A percentile compares a stretch with the other conserved stretches of the same genome.
phyloP scores from a whole-genome alignment of 306 rosid genomes.

The Castanea sativa region DNA sequence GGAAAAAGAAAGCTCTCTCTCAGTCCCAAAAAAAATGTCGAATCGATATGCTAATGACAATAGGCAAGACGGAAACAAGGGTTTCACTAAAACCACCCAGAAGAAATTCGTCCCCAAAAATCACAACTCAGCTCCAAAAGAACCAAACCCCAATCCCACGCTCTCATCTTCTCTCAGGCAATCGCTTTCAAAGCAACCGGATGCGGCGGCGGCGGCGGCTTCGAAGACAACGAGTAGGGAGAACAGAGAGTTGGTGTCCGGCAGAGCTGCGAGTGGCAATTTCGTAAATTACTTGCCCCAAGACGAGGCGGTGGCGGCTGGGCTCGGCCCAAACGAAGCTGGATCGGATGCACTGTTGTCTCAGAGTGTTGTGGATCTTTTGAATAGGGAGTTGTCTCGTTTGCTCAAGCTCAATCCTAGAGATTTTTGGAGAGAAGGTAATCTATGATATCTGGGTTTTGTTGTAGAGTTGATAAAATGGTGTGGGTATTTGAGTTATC shows the following conservation, averaged over 20 bases:
- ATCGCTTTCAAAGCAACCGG: slow-evolving; percentile 39
- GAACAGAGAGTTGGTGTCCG: slow-evolving; percentile 43
- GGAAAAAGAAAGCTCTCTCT: neutral
- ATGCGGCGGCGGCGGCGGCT: slow-evolving; percentile 9
- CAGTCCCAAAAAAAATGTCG: slow-evolving; percentile 41
- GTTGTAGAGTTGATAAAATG: neutral
- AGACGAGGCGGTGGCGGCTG: slow-evolving; percentile 92
- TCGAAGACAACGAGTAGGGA: slow-evolving; percentile 39
- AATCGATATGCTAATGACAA: slow-evolving; percentile 32
- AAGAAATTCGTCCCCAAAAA: slow-evolving; percentile 66
- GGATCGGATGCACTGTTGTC: slow-evolving; percentile 88
- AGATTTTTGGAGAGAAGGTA: slow-evolving; percentile 92
- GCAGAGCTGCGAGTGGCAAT: slow-evolving; percentile 40
- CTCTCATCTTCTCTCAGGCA: slow-evolving; percentile 69
- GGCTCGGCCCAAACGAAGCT: slow-evolving; percentile 79
- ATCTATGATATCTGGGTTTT: neutral
- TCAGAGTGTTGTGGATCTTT: slow-evolving; percentile 90
- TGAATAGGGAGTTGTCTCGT: slow-evolving; percentile 72
- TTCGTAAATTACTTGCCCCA: slow-evolving; percentile 88
- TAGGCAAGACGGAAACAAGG: slow-evolving; percentile 50
- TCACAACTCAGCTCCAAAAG: slow-evolving; percentile 24
- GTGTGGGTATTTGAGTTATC: neutral
- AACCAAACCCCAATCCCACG: slow-evolving; percentile 41
- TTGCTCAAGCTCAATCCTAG: slow-evolving; percentile 77
- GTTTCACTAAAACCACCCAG: slow-evolving; percentile 44